Percentiles rank a stretch among this genome's conserved stretches.
Conservation (phyloP, 768 basidiomycete species). For the button mushroom (Agaricus bisporus) region DNA sequence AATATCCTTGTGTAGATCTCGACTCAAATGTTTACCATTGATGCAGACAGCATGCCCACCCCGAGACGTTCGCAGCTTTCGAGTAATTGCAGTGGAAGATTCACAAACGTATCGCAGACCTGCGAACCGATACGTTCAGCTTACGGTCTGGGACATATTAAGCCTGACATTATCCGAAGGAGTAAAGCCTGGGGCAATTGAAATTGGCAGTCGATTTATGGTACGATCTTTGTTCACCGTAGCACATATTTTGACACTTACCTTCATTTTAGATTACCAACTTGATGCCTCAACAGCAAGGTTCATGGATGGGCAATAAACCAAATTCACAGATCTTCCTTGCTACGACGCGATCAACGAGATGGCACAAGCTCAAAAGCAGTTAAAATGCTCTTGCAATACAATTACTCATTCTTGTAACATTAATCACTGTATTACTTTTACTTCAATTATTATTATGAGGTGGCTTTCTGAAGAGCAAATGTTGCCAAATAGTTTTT, state of each 20-base stretch:
- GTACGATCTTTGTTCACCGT: constrained; percentile 30
- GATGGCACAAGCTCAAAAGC: constrained; percentile 43
- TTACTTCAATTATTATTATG: too few species aligned
- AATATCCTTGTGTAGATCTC: neutral
- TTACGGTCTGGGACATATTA: constrained; percentile 82
- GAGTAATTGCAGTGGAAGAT: constrained; percentile 66
- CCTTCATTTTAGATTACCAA: constrained; percentile 47
- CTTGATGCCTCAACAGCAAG: constrained; percentile 57
- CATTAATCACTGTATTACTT: neutral
- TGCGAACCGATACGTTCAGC: constrained; percentile 56
- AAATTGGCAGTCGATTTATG: constrained; percentile 60
- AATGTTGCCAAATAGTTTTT: neutral
- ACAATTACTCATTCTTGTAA: neutral
- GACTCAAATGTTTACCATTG: neutral
- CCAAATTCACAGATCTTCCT: constrained; percentile 66
- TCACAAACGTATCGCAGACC: constrained; percentile 45
- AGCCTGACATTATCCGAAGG: constrained; percentile 46
- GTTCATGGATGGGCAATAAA: constrained; percentile 65
- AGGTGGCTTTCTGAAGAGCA: neutral
- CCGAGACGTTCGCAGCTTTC: constrained; percentile 70
- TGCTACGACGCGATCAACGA: constrained; percentile 56
- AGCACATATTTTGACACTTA: neutral
- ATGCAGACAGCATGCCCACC: constrained; percentile 57
- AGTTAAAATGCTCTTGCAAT: neutral
- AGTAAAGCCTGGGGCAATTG: constrained; percentile 42